Evolutionary conservation across 2,329 filamentous ascomycete genomes (phyloP).

Genomic region (Verticillium isaacii): DNA sequence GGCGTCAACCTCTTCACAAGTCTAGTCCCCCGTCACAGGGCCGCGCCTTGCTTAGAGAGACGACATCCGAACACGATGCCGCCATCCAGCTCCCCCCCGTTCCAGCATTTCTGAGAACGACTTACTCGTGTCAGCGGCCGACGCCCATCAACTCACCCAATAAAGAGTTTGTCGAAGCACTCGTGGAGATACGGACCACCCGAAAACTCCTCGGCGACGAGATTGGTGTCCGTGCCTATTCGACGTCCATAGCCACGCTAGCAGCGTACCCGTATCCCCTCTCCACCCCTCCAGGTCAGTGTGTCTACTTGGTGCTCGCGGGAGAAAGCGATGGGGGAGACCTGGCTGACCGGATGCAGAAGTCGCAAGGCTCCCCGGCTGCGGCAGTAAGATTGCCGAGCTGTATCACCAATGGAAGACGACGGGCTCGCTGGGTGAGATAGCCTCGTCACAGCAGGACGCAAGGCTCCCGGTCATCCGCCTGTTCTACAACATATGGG

Average conservation of each 20-base stretch:
- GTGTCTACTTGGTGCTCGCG: background rate
- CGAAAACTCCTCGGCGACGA: conserved; percentile 69
- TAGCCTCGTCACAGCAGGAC: conserved; percentile 59
- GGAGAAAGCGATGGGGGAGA: background rate
- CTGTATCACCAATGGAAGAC: conserved; percentile 72
- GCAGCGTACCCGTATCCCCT: conserved; percentile 68
- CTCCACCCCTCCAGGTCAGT: conserved; percentile 34
- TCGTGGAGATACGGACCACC: conserved; percentile 69
- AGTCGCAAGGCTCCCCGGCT: conserved; percentile 64
- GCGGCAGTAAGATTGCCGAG: conserved; percentile 71
- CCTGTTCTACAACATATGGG: conserved; percentile 82
- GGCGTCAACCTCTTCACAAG: background rate
- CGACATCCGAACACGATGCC: conserved; percentile 74
- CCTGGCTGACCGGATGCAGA: conserved; percentile 26
- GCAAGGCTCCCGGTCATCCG: conserved; percentile 59
- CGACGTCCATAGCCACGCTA: conserved; percentile 76
- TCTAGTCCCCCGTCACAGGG: background rate
- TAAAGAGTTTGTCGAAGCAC: conserved; percentile 64
- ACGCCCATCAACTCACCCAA: conserved; percentile 71
- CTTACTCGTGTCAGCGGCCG: conserved; percentile 77
- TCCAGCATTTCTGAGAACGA: conserved; percentile 43
- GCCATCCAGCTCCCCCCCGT: conserved; percentile 52
- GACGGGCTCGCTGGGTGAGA: conserved; percentile 57
- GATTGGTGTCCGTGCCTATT: conserved; percentile 81
- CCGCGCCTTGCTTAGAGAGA: conserved; percentile 55